A percentile compares a stretch with the other conserved stretches of the same genome.
phyloP scores from a whole-genome alignment of 2,329 filamentous ascomycete species.

The Amesomyces nigricolor region DNA sequence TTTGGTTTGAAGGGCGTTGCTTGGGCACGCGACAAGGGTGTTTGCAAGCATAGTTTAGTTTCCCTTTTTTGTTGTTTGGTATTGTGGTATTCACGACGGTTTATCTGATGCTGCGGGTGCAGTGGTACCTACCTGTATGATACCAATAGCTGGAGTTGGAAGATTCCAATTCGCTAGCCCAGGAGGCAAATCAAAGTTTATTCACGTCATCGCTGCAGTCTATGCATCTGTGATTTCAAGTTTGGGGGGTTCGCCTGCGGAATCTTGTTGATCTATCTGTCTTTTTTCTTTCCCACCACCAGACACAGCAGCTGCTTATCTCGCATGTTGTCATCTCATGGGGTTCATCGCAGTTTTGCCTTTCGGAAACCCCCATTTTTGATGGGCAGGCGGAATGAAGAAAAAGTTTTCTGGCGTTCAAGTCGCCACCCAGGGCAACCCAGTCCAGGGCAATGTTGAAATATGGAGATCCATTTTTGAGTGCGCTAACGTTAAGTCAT shows the following conservation, averaged over 20 bases:
- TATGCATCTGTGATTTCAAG: not conserved
- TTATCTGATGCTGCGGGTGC: not conserved
- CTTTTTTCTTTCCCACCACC: too few relatives aligned
- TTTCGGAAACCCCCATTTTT: too few relatives aligned
- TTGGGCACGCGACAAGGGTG: not conserved
- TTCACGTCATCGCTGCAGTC: not conserved
- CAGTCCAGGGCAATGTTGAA: too few relatives aligned
- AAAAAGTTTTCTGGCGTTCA: too few relatives aligned
- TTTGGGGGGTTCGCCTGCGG: not conserved
- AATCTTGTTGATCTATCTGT: too few relatives aligned
- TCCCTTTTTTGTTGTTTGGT: not conserved
- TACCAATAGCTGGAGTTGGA: conserved; percentile 3
- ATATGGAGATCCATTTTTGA: too few relatives aligned
- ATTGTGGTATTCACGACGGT: not conserved
- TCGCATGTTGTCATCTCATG: too few relatives aligned
- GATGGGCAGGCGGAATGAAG: too few relatives aligned
- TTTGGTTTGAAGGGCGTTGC: not conserved
- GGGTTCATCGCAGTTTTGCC: too few relatives aligned
- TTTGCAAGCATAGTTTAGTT: not conserved
- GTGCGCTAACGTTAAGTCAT: too few relatives aligned
- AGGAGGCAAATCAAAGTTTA: conserved; percentile 5
- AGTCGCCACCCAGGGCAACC: too few relatives aligned
- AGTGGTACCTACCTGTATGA: not conserved
- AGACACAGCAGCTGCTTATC: too few relatives aligned
- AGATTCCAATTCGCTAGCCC: not conserved